Conservation (phyloP, 805 yeast genomes). For the Ogataea allantospora region DNA sequence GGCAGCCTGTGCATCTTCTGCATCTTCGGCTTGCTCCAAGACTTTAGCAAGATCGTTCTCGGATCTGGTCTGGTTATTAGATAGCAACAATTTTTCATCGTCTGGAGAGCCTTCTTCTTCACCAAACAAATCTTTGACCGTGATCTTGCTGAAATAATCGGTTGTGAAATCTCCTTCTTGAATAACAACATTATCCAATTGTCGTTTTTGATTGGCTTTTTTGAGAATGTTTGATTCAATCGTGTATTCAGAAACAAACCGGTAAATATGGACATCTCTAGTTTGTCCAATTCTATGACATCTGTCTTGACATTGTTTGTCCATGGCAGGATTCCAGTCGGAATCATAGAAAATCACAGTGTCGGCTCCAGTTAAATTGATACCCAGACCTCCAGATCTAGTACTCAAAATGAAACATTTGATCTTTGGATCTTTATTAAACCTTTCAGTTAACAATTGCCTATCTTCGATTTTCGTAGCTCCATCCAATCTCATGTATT, state of each 20-base stretch:
- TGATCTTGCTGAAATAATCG: constrained; percentile 85
- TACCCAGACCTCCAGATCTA: constrained; percentile 98
- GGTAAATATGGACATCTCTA: constrained; percentile 93
- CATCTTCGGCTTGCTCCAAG: constrained; percentile 93
- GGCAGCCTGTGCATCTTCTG: constrained; percentile 86
- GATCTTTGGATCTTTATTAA: constrained; percentile 79
- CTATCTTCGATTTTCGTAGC: constrained; percentile 97
- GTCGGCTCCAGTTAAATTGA: constrained; percentile 96
- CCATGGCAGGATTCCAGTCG: constrained; percentile 98
- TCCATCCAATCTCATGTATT: constrained; percentile 95
- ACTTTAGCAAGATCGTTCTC: constrained; percentile 38
- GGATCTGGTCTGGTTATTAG: constrained; percentile 6
- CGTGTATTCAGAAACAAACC: constrained; percentile 94
- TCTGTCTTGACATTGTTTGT: constrained; percentile 97
- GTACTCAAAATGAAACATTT: constrained; percentile 92
- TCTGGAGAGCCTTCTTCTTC: constrained; percentile 39
- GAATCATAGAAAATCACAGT: constrained; percentile 97
- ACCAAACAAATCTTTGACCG: constrained; percentile 83
- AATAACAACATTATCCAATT: constrained; percentile 89
- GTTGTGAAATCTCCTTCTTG: constrained; percentile 99
- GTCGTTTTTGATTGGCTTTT: constrained; percentile 93
- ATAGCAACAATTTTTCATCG: constrained; percentile 21
- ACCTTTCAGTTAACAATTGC: constrained; percentile 88
- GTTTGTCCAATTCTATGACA: constrained; percentile 99
- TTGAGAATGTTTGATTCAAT: constrained; percentile 92